Base-by-base conservation (phyloP, 345 rosid species). In the Syzygium jambos region DNA sequence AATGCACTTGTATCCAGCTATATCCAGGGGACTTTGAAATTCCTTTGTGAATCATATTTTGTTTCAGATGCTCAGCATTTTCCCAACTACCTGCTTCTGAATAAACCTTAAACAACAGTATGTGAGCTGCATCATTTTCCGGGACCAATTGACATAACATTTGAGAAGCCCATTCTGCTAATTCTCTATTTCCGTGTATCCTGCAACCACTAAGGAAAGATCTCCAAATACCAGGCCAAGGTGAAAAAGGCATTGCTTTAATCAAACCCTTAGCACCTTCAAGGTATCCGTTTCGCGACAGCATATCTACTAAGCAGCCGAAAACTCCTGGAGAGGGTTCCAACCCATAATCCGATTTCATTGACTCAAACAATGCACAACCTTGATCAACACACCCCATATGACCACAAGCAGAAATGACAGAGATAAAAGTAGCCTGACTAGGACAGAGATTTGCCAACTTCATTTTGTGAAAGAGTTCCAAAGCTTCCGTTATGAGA, bases 251-350 rank as follows among this genome's bases (percentile, higher is more conserved):
- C 93, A 92, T 91, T 34, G 73, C 27, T 78, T 92, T 91, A 52
- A 92, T 90, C 43, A 90, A 55, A 41, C 29, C 63, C 78, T 90
- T 90, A 51, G 94, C 94, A 88, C 86, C 87, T 80, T 88, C 87
- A 85, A 91, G 89, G 84, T 27, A 85, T 49, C 93, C 93, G 57
- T 88, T 90, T 63, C 93, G 89, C 9, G 94, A 90, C 51, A 91
- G 65, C 94, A 92, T 90, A 89, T 92, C 93, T 46, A 91, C 92
- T 46, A 92, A 49, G 88, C 93, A 90, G 56, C 94, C 92, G 84
- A 90, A 92, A 84, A 86, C 63, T 88, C 89, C 91, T 29, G 92
- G 91, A 86, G 89, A 88, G 56, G 94, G 93, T 65, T 88, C 86
- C 85, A 90, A 85, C 27, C 90, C 89, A 88, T 90, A 86, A 55